Percentiles rank a stretch among this genome's conserved stretches.
Evolutionary conservation across 1,139 yeast species (phyloP).

Genomic region (Geotrichum citri-aurantii): DNA sequence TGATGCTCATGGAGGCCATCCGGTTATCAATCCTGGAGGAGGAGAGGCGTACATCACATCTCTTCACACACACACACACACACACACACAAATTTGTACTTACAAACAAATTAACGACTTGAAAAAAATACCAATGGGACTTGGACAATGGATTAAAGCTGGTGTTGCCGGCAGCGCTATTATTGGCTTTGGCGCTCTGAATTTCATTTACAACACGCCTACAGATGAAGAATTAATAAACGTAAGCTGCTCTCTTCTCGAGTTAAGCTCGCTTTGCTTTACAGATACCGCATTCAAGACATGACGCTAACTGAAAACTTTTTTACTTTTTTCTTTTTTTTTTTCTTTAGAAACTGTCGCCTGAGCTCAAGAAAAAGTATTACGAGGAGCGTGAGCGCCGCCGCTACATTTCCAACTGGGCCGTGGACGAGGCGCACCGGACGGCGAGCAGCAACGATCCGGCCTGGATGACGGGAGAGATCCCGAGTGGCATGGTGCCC

Average conservation of each 20-base stretch:
- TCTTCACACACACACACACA: too few species aligned
- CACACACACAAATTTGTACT: too few species aligned
- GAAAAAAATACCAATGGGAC: constrained; percentile 16
- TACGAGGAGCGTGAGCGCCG: constrained; percentile 52
- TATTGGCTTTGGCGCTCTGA: constrained; percentile 59
- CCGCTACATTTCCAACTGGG: constrained; percentile 14
- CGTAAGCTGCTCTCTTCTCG: constrained; percentile 20
- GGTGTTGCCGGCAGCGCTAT: constrained; percentile 53
- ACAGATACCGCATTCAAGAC: not conserved
- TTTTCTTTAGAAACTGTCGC: constrained; percentile 49
- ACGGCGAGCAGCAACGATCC: constrained; percentile 16
- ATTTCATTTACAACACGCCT: constrained; percentile 70
- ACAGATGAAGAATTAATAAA: constrained; percentile 74
- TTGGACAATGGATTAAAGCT: constrained; percentile 56
- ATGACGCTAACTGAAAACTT: not conserved
- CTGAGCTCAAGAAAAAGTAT: constrained; percentile 73
- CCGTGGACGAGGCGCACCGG: constrained; percentile 12
- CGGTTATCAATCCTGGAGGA: too few species aligned
- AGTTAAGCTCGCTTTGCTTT: too few species aligned
- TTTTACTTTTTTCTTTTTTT: not conserved
- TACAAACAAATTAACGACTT: not conserved
- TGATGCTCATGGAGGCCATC: too few species aligned
- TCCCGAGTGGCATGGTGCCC: constrained; percentile 15
- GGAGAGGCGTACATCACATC: too few species aligned
- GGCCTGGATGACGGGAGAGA: constrained; percentile 20